Conservation (phyloP, 2,329 filamentous ascomycete genomes). For the Trichophyton equinum region DNA sequence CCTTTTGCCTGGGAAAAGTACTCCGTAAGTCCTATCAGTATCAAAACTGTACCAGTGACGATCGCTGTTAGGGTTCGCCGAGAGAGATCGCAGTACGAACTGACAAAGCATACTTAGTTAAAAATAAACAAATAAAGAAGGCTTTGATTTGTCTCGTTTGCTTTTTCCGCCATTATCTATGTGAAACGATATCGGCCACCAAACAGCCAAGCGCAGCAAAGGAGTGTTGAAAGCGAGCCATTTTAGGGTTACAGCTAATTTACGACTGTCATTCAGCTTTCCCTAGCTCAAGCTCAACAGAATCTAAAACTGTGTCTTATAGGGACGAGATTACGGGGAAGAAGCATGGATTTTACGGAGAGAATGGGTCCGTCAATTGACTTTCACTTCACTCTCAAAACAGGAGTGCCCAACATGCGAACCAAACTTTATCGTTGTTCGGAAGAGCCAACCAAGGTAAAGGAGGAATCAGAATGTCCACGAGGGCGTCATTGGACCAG, state of each 20-base stretch:
- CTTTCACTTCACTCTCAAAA: neutral
- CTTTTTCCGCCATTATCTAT: neutral
- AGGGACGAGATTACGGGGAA: neutral
- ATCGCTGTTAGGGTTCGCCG: neutral
- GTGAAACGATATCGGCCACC: neutral
- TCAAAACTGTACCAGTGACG: neutral
- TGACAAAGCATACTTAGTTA: neutral
- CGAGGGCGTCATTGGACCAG: constrained; percentile 1
- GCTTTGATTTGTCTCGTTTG: neutral
- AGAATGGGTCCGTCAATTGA: neutral
- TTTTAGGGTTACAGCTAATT: neutral
- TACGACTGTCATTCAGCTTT: neutral
- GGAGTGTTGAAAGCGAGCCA: neutral
- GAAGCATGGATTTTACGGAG: neutral
- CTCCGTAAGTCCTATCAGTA: neutral
- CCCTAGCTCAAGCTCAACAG: neutral
- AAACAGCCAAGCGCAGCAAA: neutral
- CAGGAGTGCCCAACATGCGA: neutral
- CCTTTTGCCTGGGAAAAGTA: neutral
- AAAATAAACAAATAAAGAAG: neutral
- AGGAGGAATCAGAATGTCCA: neutral
- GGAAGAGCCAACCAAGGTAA: neutral
- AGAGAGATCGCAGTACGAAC: neutral
- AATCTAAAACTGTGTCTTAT: neutral
- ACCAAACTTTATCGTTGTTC: neutral